Evolutionary conservation across 2,329 filamentous ascomycete genomes (phyloP).

Genomic region (Boeremia exigua): DNA sequence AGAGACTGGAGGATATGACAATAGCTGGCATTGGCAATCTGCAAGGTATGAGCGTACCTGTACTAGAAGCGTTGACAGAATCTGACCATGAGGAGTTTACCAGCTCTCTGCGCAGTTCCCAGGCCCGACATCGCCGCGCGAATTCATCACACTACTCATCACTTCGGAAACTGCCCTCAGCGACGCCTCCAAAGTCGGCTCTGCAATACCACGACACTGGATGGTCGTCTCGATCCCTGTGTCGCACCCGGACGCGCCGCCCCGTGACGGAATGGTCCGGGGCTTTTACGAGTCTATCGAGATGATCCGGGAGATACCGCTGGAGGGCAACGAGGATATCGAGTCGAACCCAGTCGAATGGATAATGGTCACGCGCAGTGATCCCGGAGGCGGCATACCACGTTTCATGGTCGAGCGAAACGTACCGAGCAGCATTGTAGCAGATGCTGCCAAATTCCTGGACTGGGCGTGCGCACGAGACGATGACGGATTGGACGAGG

Average conservation of each 20-base stretch:
- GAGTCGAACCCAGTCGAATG: slow-evolving; percentile 77
- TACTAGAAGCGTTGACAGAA: background rate
- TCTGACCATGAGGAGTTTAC: slow-evolving; percentile 65
- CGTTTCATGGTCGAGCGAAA: slow-evolving; percentile 90
- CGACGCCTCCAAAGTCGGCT: slow-evolving; percentile 51
- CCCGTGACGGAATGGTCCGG: slow-evolving; percentile 75
- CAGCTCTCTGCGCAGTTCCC: slow-evolving; percentile 89
- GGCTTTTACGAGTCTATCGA: slow-evolving; percentile 93
- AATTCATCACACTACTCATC: slow-evolving; percentile 82
- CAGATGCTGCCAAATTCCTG: slow-evolving; percentile 80
- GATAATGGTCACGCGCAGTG: slow-evolving; percentile 90
- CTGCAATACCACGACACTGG: slow-evolving; percentile 68
- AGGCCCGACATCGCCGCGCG: slow-evolving; percentile 83
- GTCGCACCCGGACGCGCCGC: slow-evolving; percentile 74
- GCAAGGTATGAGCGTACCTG: slow-evolving; percentile 58
- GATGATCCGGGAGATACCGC: slow-evolving; percentile 81
- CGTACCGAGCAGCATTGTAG: slow-evolving; percentile 79
- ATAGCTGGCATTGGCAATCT: slow-evolving; percentile 67
- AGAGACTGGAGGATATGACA: slow-evolving; percentile 68
- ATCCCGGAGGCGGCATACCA: slow-evolving; percentile 86
- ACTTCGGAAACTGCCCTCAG: slow-evolving; percentile 65
- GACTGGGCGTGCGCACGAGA: slow-evolving; percentile 72
- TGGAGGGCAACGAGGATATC: slow-evolving; percentile 52
- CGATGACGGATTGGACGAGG: slow-evolving; percentile 46
- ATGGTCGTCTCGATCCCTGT: slow-evolving; percentile 90